Percentiles rank a stretch among this genome's conserved stretches.
Evolutionary conservation across 129 eudicot species (phyloP).

Genomic region (Apium graveolens): DNA sequence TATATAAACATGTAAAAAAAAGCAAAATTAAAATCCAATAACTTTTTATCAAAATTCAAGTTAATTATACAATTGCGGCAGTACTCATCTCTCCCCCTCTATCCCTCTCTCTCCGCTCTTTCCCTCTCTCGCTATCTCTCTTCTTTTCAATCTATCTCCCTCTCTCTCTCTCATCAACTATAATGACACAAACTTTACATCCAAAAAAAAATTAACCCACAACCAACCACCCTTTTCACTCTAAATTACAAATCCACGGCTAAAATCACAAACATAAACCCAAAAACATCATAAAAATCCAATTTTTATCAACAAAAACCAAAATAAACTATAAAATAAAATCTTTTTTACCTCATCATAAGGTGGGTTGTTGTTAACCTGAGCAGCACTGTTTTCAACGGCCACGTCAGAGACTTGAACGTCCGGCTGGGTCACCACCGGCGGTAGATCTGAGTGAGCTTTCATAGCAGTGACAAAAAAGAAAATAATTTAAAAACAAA

Average conservation of each 20-base stretch:
- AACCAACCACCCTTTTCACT: neutral
- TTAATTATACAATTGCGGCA: too few species aligned
- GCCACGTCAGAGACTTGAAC: neutral
- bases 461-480: neutral
- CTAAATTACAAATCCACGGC: constrained; percentile 35
- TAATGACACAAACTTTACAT: neutral
- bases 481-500: neutral
- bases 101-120: too few species aligned
- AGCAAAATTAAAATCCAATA: too few species aligned
- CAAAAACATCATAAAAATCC: neutral
- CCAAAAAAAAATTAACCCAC: neutral
- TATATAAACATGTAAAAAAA: too few species aligned
- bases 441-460: constrained; percentile 1
- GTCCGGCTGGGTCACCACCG: neutral
- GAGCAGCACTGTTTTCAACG: neutral
- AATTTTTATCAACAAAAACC: neutral
- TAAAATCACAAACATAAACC: constrained; percentile 33
- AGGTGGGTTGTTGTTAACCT: neutral
- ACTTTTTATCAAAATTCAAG: too few species aligned
- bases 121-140: too few species aligned
- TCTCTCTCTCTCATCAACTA: too few species aligned
- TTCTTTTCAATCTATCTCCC: too few species aligned
- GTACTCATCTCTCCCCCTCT: too few species aligned
- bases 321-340: neutral
- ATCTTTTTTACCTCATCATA: neutral